Evolutionary conservation across 2,329 filamentous ascomycete species (phyloP).

Genomic region (Microcyclosporella mali): DNA sequence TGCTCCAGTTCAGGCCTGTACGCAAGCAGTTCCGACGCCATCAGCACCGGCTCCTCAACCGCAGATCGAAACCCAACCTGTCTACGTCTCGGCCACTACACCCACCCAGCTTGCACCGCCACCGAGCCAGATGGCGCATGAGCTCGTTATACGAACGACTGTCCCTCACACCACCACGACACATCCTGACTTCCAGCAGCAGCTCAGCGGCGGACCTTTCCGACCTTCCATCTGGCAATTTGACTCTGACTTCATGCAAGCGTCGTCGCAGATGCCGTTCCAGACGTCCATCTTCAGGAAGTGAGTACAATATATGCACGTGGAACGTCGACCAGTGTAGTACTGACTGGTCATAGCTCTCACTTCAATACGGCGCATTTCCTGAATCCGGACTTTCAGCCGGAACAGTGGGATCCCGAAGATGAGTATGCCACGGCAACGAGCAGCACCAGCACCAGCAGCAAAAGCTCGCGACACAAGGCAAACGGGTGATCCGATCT

Average conservation of each 20-base stretch:
- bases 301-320: slow-evolving; percentile 15
- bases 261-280: slow-evolving; percentile 37
- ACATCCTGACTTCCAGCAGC: slow-evolving; percentile 19
- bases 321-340: neutral
- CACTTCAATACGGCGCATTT: slow-evolving; percentile 49
- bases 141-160: slow-evolving; percentile 25
- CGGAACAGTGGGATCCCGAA: slow-evolving; percentile 47
- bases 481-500: slow-evolving; percentile 35
- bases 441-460: slow-evolving; percentile 20
- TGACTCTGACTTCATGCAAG: slow-evolving; percentile 37
- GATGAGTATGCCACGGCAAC: slow-evolving; percentile 37
- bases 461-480: slow-evolving; percentile 27
- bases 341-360: slow-evolving; percentile 34
- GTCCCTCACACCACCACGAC: slow-evolving; percentile 20
- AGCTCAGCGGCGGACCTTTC: slow-evolving; percentile 37
- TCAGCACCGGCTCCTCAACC: slow-evolving; percentile 23
- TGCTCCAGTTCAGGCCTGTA: slow-evolving; percentile 22
- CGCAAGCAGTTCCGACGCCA: slow-evolving; percentile 21
- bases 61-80: slow-evolving; percentile 24
- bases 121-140: slow-evolving; percentile 26
- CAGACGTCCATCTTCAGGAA: slow-evolving; percentile 46
- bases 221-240: slow-evolving; percentile 42
- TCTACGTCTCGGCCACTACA: slow-evolving; percentile 22
- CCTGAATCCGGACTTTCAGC: slow-evolving; percentile 48
- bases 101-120: slow-evolving; percentile 25